These are phyloP conservation scores for Jasminum sambac DNA, from an alignment of 257 asterid genomes.

Conservation along the genomic window DNA sequence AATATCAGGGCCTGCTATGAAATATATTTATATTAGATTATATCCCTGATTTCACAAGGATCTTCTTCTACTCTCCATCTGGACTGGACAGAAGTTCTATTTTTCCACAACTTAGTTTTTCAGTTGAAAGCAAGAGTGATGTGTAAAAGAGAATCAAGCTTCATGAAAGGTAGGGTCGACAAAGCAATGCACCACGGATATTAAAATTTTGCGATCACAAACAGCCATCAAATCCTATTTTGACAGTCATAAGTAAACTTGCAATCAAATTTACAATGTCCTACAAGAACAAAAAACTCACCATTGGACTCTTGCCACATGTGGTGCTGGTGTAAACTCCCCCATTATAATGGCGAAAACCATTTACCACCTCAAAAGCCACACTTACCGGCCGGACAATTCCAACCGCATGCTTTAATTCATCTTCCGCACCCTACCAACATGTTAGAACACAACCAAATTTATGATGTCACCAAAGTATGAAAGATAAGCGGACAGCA, in stretches of 20 bases:
- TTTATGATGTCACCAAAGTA: neutral
- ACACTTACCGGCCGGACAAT: slow-evolving; percentile 78
- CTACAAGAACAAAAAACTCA: slow-evolving; percentile 27
- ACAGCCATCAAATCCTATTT: neutral
- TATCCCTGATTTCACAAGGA: neutral
- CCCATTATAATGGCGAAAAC: slow-evolving; percentile 50
- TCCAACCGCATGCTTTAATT: slow-evolving; percentile 83
- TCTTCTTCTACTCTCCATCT: neutral
- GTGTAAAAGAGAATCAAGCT: neutral
- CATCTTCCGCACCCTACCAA: slow-evolving; percentile 81
- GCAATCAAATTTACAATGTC: neutral
- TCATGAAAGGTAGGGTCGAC: neutral
- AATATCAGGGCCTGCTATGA: neutral
- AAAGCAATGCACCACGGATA: neutral
- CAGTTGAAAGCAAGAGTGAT: neutral
- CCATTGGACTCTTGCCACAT: slow-evolving; percentile 76
- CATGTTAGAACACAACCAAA: slow-evolving; percentile 6
- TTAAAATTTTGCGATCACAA: neutral
- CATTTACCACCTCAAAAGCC: slow-evolving; percentile 73
- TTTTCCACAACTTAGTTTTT: neutral
- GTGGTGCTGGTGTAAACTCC: slow-evolving; percentile 72
- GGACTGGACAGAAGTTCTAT: neutral
- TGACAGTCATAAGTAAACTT: neutral
- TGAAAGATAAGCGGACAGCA: neutral
- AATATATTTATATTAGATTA: neutral